Percentiles rank a stretch among this genome's conserved stretches.
phyloP scores from a whole-genome alignment of 108 stramenopile genomes.

The Stephanodiscus minutulus region DNA sequence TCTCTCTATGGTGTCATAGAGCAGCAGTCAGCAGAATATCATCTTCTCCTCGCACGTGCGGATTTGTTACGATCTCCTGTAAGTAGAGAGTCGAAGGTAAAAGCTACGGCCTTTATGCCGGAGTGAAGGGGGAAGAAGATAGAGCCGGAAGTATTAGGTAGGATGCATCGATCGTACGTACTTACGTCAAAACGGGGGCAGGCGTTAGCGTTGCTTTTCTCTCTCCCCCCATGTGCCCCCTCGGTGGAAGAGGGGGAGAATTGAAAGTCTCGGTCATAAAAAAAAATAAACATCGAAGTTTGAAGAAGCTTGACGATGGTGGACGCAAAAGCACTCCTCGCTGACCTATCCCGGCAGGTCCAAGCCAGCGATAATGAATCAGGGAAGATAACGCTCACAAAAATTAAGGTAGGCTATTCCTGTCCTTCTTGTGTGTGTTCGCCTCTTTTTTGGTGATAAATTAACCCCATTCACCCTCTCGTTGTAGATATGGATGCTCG shows the following conservation, averaged over 20 bases:
- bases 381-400: conserved; percentile 61
- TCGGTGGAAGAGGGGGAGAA: no score
- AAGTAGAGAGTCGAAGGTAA: no score
- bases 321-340: conserved; percentile 52
- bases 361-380: conserved; percentile 66
- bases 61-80: neutral
- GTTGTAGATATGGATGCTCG: conserved; percentile 61
- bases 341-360: conserved; percentile 58
- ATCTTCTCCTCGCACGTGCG: neutral
- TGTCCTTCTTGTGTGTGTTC: neutral
- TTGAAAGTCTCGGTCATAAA: no score
- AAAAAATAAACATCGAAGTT: conserved; percentile 10
- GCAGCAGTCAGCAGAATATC: neutral
- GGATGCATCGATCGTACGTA: no score
- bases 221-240: no score
- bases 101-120: neutral
- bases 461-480: neutral
- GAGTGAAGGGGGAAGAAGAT: no score
- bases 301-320: conserved; percentile 49
- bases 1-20: neutral
- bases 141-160: no score
- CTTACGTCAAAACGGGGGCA: no score
- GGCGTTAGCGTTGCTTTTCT: no score
- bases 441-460: neutral
- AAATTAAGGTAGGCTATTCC: conserved; percentile 59